A percentile compares a stretch with the other conserved stretches of the same genome.
These are phyloP conservation scores for Albatrellus sp. DNA, from an alignment of 1,284 basidiomycete genomes.

Conservation along the genomic window DNA sequence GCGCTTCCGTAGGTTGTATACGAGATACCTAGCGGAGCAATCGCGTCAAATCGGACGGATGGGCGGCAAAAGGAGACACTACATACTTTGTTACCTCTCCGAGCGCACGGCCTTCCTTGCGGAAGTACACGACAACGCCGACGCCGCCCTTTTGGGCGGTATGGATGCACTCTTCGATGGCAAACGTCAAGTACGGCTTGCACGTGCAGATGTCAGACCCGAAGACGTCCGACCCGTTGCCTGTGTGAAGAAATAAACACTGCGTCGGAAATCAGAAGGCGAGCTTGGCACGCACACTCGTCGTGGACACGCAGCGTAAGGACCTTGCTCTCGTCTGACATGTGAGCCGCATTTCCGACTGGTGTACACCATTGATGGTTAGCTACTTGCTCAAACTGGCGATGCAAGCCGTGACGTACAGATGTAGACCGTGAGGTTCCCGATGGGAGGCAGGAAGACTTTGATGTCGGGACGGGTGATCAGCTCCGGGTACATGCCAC, in stretches of 20 bases:
- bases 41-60: neutral
- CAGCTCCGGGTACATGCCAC: slow-evolving; percentile 94
- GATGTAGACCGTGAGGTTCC: slow-evolving; percentile 87
- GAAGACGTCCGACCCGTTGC: slow-evolving; percentile 79
- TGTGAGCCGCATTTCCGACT: slow-evolving; percentile 67
- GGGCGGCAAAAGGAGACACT: neutral
- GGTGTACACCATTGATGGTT: neutral
- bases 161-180: slow-evolving; percentile 88
- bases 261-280: neutral
- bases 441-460: slow-evolving; percentile 91
- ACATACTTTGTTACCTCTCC: slow-evolving; percentile 84
- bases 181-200: slow-evolving; percentile 87
- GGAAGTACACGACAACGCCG: slow-evolving; percentile 89
- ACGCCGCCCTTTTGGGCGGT: slow-evolving; percentile 82
- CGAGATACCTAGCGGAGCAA: slow-evolving; percentile 47
- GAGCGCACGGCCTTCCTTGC: slow-evolving; percentile 86
- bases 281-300: slow-evolving; percentile 52
- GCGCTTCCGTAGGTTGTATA: slow-evolving; percentile 93
- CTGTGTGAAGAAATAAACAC: slow-evolving; percentile 18
- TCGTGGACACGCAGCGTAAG: slow-evolving; percentile 90
- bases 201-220: slow-evolving; percentile 94
- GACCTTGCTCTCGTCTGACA: slow-evolving; percentile 43
- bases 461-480: slow-evolving; percentile 93
- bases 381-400: neutral
- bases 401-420: slow-evolving; percentile 31